Evolutionary conservation across 176 grass and related monocot species (phyloP), one percentile per base, ranked within the genome.

Genomic region (Cymbopogon citratus): DNA sequence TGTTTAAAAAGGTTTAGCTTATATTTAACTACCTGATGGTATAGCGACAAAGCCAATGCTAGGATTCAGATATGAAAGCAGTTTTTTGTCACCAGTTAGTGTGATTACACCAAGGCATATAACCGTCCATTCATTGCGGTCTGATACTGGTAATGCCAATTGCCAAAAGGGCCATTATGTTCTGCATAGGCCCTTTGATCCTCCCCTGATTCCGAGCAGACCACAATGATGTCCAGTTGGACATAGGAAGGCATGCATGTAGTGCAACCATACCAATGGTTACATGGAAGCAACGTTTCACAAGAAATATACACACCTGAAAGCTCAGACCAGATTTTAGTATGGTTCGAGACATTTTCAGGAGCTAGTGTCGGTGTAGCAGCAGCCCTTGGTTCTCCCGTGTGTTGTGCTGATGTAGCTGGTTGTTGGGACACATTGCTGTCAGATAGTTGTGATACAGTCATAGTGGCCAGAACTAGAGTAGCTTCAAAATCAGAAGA

Each of bases 281-380:
- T 69, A 16, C 6, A 16, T 71, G 54, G 49, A 26, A 79, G 46
- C 12, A 81, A 74, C 59, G 10, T 2, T 82, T 89, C 65, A 41
- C 26, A 31, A 82, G 68, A 85, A 85, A 62, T 24, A 88, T 85
- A 83, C 43, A 41, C 31, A 99, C 96, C 87, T 90, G 91, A 91
- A 81, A 99, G 91, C 45, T 99, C 96, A 3, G 91, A 95, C 96
- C 96, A 99, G 75, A 99, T 93, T 87, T 94, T 93, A 57, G 96
- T 93, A 74, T 93, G 87, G 60, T 91, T 87, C 34, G 92, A 91
- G 79, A 88, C 66, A 91, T 94, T 87, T 63, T 85, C 86, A 49
- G 86, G 85, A 76, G 59, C 52, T 79, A 44, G 28, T 71, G 88
- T 76, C 79, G 57, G 28, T 71, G 88, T 76, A 87, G 85, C 79